These are phyloP conservation scores for Colletotrichum viniferum DNA, from an alignment of 2,329 filamentous ascomycete species.

Conservation along the genomic window DNA sequence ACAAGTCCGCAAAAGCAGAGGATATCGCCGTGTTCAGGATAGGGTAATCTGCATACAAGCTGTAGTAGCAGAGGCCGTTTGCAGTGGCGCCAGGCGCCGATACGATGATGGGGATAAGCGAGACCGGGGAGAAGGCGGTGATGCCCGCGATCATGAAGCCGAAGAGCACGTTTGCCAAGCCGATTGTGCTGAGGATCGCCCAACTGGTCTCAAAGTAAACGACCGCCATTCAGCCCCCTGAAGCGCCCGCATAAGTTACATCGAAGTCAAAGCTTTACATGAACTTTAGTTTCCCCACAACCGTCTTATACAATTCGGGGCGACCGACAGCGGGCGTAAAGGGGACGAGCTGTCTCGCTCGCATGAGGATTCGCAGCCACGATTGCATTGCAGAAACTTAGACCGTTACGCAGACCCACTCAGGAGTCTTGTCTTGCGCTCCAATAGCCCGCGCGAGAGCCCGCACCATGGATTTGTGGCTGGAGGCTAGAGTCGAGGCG, in stretches of 20 bases:
- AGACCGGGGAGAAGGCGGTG: conserved; percentile 38
- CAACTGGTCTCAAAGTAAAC: conserved; percentile 46
- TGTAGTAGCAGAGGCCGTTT: conserved; percentile 35
- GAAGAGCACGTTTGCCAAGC: conserved; percentile 41
- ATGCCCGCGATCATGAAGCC: conserved; percentile 43
- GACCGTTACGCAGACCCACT: not conserved
- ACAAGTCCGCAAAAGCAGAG: conserved; percentile 40
- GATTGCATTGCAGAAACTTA: not conserved
- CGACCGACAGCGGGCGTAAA: not conserved
- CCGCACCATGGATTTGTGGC: not conserved
- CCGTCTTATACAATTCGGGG: not conserved
- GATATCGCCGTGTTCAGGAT: conserved; percentile 33
- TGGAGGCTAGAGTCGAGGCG: not conserved
- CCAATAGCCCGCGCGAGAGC: not conserved
- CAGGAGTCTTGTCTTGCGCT: not conserved
- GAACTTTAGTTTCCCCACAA: not conserved
- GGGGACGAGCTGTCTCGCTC: not conserved
- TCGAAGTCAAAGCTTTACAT: not conserved
- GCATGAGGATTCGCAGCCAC: not conserved
- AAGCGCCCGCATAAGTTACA: not conserved
- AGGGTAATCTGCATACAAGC: conserved; percentile 30
- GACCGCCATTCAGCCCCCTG: not conserved
- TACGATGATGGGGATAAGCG: conserved; percentile 42
- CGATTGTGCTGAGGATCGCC: conserved; percentile 48
- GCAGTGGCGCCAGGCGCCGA: conserved; percentile 41